These are phyloP conservation scores for Exophiala aquamarina DNA, from an alignment of 2,329 filamentous ascomycete species.

Conservation along the genomic window DNA sequence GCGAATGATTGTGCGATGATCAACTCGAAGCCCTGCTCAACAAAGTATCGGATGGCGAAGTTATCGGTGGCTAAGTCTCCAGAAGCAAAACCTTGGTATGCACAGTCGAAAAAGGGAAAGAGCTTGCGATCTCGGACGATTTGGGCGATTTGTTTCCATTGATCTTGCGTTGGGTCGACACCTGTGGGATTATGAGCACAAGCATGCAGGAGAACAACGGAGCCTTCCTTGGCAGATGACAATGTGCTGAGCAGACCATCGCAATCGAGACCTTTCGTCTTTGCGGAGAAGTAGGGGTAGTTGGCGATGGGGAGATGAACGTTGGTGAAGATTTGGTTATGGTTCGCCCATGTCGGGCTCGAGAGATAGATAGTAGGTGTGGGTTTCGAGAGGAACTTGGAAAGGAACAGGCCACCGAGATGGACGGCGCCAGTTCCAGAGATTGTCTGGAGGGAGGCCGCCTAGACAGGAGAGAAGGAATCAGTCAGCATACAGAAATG, in stretches of 20 bases:
- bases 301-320: conserved; percentile 73
- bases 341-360: conserved; percentile 96
- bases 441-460: conserved; percentile 85
- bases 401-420: conserved; percentile 87
- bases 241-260: conserved; percentile 79
- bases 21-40: conserved; percentile 81
- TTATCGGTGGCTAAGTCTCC: conserved; percentile 82
- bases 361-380: conserved; percentile 82
- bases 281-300: conserved; percentile 91
- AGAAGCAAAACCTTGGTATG: conserved; percentile 93
- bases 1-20: conserved; percentile 62
- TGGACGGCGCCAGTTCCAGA: conserved; percentile 96
- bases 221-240: conserved; percentile 69
- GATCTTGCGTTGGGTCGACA: conserved; percentile 87
- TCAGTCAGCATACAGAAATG: not conserved
- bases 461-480: conserved; percentile 39
- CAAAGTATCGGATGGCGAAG: conserved; percentile 90
- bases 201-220: conserved; percentile 87
- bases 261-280: conserved; percentile 89
- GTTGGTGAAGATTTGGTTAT: conserved; percentile 97
- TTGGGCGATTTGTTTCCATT: conserved; percentile 87
- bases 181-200: conserved; percentile 98
- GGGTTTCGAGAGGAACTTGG: conserved; percentile 76
- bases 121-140: conserved; percentile 76
- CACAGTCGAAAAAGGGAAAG: conserved; percentile 98